Conservation (phyloP, 495 filamentous ascomycete species). For the Neurospora sublineolata region DNA sequence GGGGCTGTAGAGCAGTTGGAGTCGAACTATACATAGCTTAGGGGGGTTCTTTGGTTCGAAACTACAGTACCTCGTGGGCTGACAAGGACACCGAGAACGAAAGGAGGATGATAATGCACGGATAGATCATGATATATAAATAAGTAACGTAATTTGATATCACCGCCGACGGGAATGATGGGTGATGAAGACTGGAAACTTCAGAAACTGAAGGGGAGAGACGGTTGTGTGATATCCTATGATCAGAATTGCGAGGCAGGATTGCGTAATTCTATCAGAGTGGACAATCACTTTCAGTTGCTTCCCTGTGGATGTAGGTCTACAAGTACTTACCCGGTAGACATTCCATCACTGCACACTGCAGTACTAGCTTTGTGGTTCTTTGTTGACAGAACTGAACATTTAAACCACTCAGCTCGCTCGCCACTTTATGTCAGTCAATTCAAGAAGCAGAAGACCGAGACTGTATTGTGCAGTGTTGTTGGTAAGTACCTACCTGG, state of each 20-base stretch:
- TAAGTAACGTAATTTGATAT: background rate
- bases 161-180: background rate
- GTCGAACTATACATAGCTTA: background rate
- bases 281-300: background rate
- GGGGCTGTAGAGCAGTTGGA: background rate
- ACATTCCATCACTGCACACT: background rate
- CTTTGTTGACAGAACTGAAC: background rate
- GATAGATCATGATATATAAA: background rate
- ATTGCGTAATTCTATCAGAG: background rate
- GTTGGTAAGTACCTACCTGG: too few species aligned
- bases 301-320: background rate
- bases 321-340: background rate
- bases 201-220: background rate
- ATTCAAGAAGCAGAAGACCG: background rate
- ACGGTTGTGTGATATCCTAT: background rate
- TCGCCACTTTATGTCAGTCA: background rate
- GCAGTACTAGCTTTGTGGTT: background rate
- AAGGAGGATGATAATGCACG: background rate
- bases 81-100: background rate
- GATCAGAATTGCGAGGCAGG: background rate
- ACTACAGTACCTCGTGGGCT: background rate
- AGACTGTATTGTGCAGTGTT: background rate
- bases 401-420: background rate
- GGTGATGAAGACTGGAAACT: background rate
- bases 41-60: background rate